A percentile compares a stretch with the other conserved stretches of the same genome.
These are phyloP conservation scores for Rosa persica DNA, from an alignment of 306 rosid genomes.

Conservation along the genomic window DNA sequence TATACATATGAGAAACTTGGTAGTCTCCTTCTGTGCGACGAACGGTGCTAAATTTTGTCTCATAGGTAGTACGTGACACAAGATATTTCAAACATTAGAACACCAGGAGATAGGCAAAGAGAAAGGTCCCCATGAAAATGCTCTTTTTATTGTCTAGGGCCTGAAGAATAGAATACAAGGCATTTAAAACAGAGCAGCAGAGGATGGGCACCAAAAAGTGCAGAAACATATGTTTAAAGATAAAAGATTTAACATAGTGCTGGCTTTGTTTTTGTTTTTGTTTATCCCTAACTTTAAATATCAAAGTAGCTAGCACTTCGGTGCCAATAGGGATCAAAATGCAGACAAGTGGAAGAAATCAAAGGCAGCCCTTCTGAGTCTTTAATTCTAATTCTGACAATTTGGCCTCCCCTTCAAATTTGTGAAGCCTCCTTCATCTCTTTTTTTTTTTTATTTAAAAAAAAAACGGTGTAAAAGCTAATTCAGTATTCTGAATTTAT, in stretches of 20 bases:
- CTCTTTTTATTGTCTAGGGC: background rate
- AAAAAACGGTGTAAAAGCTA: too few relatives aligned
- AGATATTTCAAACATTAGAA: background rate
- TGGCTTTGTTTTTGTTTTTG: background rate
- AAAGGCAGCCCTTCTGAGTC: constrained; percentile 66
- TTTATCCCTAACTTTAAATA: background rate
- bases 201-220: background rate
- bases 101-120: background rate
- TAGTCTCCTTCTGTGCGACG: background rate
- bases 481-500: too few relatives aligned
- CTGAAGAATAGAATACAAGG: background rate
- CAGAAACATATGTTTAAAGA: background rate
- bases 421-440: constrained; percentile 80
- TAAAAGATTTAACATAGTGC: background rate
- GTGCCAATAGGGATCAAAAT: constrained; percentile 84
- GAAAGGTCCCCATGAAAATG: background rate
- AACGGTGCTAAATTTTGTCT: background rate
- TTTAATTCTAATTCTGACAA: constrained; percentile 54
- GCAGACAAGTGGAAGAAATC: constrained; percentile 72
- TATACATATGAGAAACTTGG: too few relatives aligned
- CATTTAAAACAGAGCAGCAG: background rate
- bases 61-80: background rate
- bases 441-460: too few relatives aligned
- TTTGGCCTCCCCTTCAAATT: constrained; percentile 60
- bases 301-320: constrained; percentile 20